A percentile compares a stretch with the other conserved stretches of the same genome.
Evolutionary conservation across 805 yeast genomes (phyloP).

Genomic region (Ogataea zsoltii): DNA sequence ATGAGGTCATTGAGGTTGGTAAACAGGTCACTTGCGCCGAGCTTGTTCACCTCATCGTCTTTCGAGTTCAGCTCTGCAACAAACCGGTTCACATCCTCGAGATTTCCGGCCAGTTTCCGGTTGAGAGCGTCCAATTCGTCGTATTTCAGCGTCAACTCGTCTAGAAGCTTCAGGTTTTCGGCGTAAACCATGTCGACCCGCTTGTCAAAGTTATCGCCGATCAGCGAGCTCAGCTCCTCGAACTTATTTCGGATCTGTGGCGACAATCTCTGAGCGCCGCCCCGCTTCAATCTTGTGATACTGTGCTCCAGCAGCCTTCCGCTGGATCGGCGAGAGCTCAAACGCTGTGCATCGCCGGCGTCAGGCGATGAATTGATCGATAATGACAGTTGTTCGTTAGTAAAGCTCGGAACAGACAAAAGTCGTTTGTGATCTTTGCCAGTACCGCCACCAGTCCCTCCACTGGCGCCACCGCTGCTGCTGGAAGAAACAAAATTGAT

Average conservation of each 20-base stretch:
- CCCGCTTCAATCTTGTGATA: constrained; percentile 4
- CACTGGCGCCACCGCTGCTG: constrained; percentile 7
- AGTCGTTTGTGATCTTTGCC: constrained; percentile 10
- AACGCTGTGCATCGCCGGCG: not conserved
- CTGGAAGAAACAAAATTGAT: constrained; percentile 8
- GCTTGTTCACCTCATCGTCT: constrained; percentile 24
- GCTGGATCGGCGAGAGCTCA: not conserved
- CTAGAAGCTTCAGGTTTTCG: constrained; percentile 32
- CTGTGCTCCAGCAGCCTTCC: constrained; percentile 9
- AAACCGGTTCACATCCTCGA: constrained; percentile 30
- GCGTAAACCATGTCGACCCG: constrained; percentile 27
- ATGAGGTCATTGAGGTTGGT: constrained; percentile 31
- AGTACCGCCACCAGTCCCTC: not conserved
- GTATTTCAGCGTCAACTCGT: constrained; percentile 27
- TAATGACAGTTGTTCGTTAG: constrained; percentile 2
- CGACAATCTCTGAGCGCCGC: constrained; percentile 14
- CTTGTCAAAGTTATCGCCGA: constrained; percentile 25
- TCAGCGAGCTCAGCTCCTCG: constrained; percentile 29
- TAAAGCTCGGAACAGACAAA: constrained; percentile 11
- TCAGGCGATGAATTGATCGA: constrained; percentile 7
- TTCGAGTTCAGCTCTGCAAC: constrained; percentile 33
- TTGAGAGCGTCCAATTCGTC: constrained; percentile 32
- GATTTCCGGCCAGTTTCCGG: constrained; percentile 28
- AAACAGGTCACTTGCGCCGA: constrained; percentile 24
- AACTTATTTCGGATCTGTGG: constrained; percentile 31